These are phyloP conservation scores for Ogataea wickerhamii DNA, from an alignment of 805 yeast genomes.

Conservation along the genomic window DNA sequence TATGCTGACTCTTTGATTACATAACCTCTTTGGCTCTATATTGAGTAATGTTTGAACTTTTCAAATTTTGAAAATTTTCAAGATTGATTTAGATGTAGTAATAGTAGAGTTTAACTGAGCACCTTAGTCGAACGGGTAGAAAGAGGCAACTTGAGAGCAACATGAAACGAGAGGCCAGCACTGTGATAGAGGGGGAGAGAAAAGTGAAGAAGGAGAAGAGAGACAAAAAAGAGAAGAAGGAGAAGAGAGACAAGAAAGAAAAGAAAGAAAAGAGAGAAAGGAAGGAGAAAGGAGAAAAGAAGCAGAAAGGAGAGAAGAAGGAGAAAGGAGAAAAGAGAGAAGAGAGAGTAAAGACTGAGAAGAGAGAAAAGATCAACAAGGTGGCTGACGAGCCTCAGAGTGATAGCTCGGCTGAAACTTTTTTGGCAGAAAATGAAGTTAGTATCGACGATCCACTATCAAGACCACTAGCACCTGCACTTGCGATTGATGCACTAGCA, in stretches of 20 bases:
- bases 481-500: conserved; percentile 59
- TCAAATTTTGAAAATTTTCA: no score
- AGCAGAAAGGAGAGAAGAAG: conserved; percentile 35
- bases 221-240: conserved; percentile 26
- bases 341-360: conserved; percentile 16
- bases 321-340: conserved; percentile 24
- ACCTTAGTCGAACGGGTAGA: no score
- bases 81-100: no score
- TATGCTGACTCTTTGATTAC: no score
- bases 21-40: no score
- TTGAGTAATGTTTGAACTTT: no score
- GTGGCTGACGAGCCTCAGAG: conserved; percentile 1
- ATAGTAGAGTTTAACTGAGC: no score
- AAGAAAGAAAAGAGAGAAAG: conserved; percentile 35
- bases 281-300: conserved; percentile 39
- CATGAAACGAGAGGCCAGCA: no score
- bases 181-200: no score
- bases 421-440: conserved; percentile 69
- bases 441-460: conserved; percentile 66
- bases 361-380: conserved; percentile 15
- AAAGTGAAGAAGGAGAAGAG: conserved; percentile 30
- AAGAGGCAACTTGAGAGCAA: no score
- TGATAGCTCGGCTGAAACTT: conserved; percentile 42
- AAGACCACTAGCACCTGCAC: conserved; percentile 58
- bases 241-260: conserved; percentile 26